These are phyloP conservation scores for Corymbia calophylla DNA, from an alignment of 441 rosid species.

Conservation along the genomic window DNA sequence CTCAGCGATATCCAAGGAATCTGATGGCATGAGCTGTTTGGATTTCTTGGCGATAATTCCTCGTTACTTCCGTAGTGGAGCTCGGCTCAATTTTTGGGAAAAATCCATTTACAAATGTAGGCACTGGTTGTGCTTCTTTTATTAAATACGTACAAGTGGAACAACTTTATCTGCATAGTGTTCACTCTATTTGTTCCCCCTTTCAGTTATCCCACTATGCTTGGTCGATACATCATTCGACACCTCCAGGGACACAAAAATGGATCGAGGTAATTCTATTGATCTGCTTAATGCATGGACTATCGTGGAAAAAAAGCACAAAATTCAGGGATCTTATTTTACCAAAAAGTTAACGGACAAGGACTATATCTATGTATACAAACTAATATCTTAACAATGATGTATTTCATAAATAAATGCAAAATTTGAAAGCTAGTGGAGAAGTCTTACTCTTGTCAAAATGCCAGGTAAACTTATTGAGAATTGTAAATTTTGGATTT, in stretches of 20 bases:
- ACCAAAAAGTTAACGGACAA: neutral
- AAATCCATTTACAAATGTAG: too few relatives aligned
- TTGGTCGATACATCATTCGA: neutral
- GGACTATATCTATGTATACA: neutral
- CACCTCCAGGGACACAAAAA: neutral
- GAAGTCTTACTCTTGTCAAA: neutral
- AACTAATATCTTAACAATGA: fast-evolving
- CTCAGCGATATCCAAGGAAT: fast-evolving
- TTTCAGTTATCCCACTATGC: neutral
- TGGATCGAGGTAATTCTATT: neutral
- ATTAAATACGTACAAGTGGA: too few relatives aligned
- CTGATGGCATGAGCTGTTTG: fast-evolving
- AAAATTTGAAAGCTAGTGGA: neutral
- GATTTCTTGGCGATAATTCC: too few relatives aligned
- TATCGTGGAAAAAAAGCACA: neutral
- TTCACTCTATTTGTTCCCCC: neutral
- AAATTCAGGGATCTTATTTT: neutral
- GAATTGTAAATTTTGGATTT: neutral
- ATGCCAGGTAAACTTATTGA: neutral
- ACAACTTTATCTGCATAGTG: neutral
- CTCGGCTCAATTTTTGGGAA: too few relatives aligned
- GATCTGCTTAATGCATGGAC: neutral
- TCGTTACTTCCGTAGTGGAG: too few relatives aligned
- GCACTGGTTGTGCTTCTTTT: too few relatives aligned
- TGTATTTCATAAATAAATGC: neutral